Evolutionary conservation across 1,139 yeast species (phyloP).

Genomic region (Magnusiomyces clavatus): DNA sequence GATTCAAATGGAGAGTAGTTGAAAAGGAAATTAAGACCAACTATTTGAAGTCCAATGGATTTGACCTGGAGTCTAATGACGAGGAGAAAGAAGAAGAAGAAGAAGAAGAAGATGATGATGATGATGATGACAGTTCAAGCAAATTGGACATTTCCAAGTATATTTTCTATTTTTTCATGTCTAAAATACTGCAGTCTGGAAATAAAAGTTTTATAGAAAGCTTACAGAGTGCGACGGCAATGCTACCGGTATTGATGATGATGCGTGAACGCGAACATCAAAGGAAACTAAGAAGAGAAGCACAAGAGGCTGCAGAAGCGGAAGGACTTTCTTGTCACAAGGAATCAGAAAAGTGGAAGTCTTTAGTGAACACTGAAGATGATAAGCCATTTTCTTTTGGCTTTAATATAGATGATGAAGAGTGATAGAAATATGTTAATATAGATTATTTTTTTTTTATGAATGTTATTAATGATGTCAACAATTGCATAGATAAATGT

Average conservation of each 20-base stretch:
- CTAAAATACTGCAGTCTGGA: constrained; percentile 6
- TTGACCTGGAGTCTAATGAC: neutral
- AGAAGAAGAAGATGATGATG: constrained; percentile 8
- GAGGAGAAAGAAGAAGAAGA: neutral
- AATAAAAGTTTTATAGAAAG: constrained; percentile 15
- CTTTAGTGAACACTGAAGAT: constrained; percentile 9
- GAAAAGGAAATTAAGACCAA: constrained; percentile 4
- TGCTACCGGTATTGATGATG: constrained; percentile 1
- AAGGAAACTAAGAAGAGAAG: constrained; percentile 5
- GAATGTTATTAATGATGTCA: too few relatives aligned
- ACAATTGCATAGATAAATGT: too few relatives aligned
- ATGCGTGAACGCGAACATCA: constrained; percentile 1
- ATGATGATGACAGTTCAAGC: constrained; percentile 4
- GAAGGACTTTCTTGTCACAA: neutral
- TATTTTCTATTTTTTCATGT: constrained; percentile 3
- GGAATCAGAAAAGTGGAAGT: constrained; percentile 3
- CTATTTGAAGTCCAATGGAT: neutral
- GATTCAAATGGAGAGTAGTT: constrained; percentile 42
- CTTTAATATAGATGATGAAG: constrained; percentile 19
- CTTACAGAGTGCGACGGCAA: constrained; percentile 9
- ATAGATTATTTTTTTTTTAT: too few relatives aligned
- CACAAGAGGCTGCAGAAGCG: constrained; percentile 8
- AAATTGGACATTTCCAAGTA: constrained; percentile 1
- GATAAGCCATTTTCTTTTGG: constrained; percentile 25
- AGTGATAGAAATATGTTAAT: too few relatives aligned